Evolutionary conservation across 345 rosid species (phyloP).

Genomic region (Syzygium grande): DNA sequence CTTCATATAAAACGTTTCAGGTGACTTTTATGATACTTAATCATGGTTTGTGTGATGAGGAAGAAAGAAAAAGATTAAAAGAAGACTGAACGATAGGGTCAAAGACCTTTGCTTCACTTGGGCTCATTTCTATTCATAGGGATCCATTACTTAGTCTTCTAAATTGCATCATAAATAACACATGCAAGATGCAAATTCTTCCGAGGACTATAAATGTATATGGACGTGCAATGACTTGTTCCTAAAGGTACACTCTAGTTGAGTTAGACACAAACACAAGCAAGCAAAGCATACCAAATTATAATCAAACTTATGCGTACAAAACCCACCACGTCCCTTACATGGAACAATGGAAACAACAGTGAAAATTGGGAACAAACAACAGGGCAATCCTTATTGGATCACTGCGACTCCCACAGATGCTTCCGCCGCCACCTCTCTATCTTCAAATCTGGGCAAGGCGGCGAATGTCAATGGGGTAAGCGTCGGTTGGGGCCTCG

Average conservation of each 20-base stretch:
- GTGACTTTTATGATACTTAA: too few relatives aligned
- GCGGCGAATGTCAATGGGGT: constrained; percentile 14
- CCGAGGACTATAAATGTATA: neutral
- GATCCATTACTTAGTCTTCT: neutral
- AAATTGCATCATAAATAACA: neutral
- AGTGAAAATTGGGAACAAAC: neutral
- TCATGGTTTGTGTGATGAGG: too few relatives aligned
- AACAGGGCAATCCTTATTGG: neutral
- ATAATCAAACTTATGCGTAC: neutral
- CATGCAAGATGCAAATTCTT: neutral
- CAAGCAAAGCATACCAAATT: neutral
- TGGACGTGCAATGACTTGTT: neutral
- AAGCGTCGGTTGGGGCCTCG: constrained; percentile 7
- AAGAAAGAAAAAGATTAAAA: too few relatives aligned
- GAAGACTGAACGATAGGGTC: too few relatives aligned
- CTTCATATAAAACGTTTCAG: too few relatives aligned
- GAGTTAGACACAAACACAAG: neutral
- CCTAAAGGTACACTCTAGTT: neutral
- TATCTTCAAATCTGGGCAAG: constrained; percentile 9
- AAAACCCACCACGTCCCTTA: neutral
- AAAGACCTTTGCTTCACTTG: too few relatives aligned
- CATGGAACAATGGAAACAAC: neutral
- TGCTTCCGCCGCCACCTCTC: neutral
- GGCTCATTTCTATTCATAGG: too few relatives aligned
- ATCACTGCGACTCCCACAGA: neutral